phyloP scores from a whole-genome alignment of 2,329 filamentous ascomycete genomes.

The Epichloe uncinata region DNA sequence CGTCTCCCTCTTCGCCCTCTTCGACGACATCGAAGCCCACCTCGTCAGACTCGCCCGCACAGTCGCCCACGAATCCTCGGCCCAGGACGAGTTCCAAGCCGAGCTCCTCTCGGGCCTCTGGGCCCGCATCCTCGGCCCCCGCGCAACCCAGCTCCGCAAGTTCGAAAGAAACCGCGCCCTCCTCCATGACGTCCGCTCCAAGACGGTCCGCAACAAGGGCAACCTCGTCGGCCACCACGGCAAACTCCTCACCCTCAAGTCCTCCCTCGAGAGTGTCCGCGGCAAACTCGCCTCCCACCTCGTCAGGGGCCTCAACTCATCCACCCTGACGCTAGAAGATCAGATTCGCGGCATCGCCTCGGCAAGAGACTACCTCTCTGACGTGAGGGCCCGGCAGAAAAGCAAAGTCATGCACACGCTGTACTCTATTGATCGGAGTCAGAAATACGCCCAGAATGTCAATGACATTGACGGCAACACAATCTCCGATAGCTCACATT shows the following conservation, averaged over 20 bases:
- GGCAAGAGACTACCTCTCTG: constrained; percentile 65
- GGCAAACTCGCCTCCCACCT: constrained; percentile 75
- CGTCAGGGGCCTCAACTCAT: constrained; percentile 54
- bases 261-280: constrained; percentile 72
- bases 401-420: constrained; percentile 69
- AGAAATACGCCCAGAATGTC: constrained; percentile 5
- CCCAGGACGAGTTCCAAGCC: constrained; percentile 66
- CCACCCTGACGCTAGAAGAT: constrained; percentile 63
- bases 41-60: constrained; percentile 79
- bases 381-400: constrained; percentile 67
- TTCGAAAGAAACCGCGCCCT: constrained; percentile 82
- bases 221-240: constrained; percentile 78
- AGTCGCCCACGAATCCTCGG: constrained; percentile 70
- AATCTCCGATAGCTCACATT: constrained; percentile 3
- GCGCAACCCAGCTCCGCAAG: constrained; percentile 64
- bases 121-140: constrained; percentile 70
- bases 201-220: constrained; percentile 77
- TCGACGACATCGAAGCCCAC: constrained; percentile 80
- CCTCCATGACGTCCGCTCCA: constrained; percentile 63
- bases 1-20: constrained; percentile 71
- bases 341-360: constrained; percentile 75
- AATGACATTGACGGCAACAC: constrained; percentile 15
- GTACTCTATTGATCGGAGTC: constrained; percentile 9
- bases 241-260: constrained; percentile 69
- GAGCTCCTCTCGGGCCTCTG: constrained; percentile 76